These are phyloP conservation scores for Curvularia sp. DNA, from an alignment of 2,329 filamentous ascomycete genomes.

Conservation along the genomic window DNA sequence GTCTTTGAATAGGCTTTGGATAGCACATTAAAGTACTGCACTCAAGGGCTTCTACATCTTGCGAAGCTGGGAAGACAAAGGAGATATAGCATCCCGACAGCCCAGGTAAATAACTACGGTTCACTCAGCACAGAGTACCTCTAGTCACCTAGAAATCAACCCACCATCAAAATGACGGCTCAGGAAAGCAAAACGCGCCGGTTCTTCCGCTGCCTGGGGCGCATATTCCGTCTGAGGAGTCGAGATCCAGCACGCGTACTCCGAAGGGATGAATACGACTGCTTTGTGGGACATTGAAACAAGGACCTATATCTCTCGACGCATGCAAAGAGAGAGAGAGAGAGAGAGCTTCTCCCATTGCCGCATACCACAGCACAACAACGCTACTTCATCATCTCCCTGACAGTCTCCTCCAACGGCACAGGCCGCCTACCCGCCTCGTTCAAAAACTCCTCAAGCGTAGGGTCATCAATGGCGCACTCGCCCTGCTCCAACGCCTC, in stretches of 20 bases:
- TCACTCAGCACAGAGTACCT: too few species aligned
- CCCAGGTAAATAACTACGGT: too few species aligned
- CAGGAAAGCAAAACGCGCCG: neutral
- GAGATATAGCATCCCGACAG: too few species aligned
- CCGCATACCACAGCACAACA: neutral
- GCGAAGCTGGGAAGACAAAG: too few species aligned
- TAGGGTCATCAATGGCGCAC: slow-evolving; percentile 53
- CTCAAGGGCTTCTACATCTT: too few species aligned
- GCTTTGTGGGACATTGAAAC: neutral
- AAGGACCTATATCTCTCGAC: neutral
- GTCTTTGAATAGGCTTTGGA: too few species aligned
- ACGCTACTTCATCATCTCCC: slow-evolving; percentile 49
- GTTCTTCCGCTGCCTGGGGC: neutral
- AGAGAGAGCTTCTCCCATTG: too few species aligned
- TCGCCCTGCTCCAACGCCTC: slow-evolving; percentile 54
- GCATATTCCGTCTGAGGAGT: neutral
- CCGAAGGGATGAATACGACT: neutral
- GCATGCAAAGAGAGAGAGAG: too few species aligned
- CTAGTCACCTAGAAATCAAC: too few species aligned
- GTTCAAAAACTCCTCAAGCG: slow-evolving; percentile 50
- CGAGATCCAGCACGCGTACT: neutral
- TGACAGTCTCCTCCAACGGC: slow-evolving; percentile 51
- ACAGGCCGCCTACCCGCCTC: slow-evolving; percentile 48
- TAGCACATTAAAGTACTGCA: too few species aligned
- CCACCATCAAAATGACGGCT: too few species aligned